Evolutionary conservation across 2,329 filamentous ascomycete genomes (phyloP).

Genomic region (Verticillium klebahnii): DNA sequence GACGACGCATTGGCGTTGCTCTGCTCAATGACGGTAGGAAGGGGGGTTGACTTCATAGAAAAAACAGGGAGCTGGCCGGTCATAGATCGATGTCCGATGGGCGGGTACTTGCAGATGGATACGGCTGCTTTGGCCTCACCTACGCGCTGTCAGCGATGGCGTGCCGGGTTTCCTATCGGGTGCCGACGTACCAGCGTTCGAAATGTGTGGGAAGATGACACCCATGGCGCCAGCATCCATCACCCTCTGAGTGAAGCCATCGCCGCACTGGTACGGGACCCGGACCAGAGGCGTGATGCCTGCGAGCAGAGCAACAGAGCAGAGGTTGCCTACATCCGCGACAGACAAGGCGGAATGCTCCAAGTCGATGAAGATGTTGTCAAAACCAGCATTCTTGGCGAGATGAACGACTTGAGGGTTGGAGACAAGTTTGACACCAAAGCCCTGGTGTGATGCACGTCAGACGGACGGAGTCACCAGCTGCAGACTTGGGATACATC

Average conservation of each 20-base stretch:
- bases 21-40: conserved; percentile 14
- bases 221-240: conserved; percentile 27
- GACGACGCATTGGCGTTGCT: conserved; percentile 18
- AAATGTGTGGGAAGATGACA: conserved; percentile 23
- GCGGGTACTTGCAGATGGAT: conserved; percentile 20
- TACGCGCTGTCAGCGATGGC: not conserved
- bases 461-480: not conserved
- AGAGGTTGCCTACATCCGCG: conserved; percentile 21
- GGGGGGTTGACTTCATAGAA: conserved; percentile 16
- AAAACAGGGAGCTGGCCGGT: conserved; percentile 18
- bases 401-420: conserved; percentile 22
- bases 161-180: not conserved
- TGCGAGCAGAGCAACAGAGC: conserved; percentile 16
- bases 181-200: conserved; percentile 8
- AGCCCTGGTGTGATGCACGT: conserved; percentile 7
- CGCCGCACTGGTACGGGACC: conserved; percentile 26
- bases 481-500: not conserved
- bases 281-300: conserved; percentile 27
- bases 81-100: conserved; percentile 16
- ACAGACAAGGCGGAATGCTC: conserved; percentile 27
- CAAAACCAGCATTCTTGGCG: conserved; percentile 25
- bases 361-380: conserved; percentile 31
- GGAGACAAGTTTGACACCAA: conserved; percentile 21
- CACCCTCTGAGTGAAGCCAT: conserved; percentile 25
- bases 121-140: conserved; percentile 21